phyloP scores from a whole-genome alignment of 768 basidiomycete species.

The Pisolithus microcarpus region DNA sequence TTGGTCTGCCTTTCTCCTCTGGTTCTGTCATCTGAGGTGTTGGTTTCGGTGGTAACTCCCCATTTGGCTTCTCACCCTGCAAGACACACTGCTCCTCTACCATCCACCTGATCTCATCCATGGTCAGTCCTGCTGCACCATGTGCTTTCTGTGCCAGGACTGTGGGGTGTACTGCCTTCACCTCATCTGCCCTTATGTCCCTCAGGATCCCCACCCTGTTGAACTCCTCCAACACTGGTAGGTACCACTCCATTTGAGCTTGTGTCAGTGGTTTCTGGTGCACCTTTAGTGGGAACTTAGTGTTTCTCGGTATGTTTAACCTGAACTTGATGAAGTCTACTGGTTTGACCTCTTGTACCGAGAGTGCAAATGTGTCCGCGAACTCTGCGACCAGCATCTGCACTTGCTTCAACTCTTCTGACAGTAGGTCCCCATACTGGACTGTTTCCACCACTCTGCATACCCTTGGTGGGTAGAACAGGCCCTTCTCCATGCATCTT shows the following conservation, averaged over 20 bases:
- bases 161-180: slow-evolving; percentile 4
- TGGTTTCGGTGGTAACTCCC: too few species aligned
- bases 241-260: slow-evolving; percentile 26
- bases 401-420: slow-evolving; percentile 18
- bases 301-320: slow-evolving; percentile 25
- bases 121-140: too few species aligned
- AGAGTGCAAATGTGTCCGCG: slow-evolving; percentile 36
- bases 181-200: slow-evolving; percentile 4
- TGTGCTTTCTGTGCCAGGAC: too few species aligned
- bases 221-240: slow-evolving; percentile 29
- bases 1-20: slow-evolving; percentile 4
- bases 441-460: slow-evolving; percentile 11
- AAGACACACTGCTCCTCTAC: too few species aligned
- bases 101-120: too few species aligned
- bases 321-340: slow-evolving; percentile 28
- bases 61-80: too few species aligned
- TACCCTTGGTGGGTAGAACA: slow-evolving; percentile 15
- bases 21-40: too few species aligned
- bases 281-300: slow-evolving; percentile 26
- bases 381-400: slow-evolving; percentile 19
- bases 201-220: slow-evolving; percentile 22
- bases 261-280: slow-evolving; percentile 26
- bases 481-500: slow-evolving; percentile 3
- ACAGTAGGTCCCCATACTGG: slow-evolving; percentile 20
- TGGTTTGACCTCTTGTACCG: slow-evolving; percentile 30